Percentiles rank a stretch among this genome's conserved stretches.
phyloP scores from a whole-genome alignment of 2,329 filamentous ascomycete genomes.

The Ophiostoma himal-ulmi region DNA sequence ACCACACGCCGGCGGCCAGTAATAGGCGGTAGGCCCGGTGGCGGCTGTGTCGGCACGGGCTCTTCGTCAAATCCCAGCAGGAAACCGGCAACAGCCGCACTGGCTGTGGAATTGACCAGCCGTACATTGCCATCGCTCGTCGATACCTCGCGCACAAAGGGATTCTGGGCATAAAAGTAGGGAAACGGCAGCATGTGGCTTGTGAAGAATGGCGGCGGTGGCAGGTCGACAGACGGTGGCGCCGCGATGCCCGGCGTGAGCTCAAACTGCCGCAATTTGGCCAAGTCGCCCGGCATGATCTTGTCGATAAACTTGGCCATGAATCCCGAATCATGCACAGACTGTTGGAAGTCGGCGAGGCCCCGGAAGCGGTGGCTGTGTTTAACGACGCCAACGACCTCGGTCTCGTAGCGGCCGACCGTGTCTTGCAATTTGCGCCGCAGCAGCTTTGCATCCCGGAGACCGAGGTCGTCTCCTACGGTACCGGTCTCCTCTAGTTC shows the following conservation, averaged over 20 bases:
- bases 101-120: conserved; percentile 54
- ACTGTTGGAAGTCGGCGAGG: conserved; percentile 81
- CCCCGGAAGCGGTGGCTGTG: conserved; percentile 82
- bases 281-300: conserved; percentile 62
- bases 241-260: conserved; percentile 58
- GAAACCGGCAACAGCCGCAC: conserved; percentile 52
- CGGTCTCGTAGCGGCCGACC: conserved; percentile 56
- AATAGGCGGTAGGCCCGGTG: conserved; percentile 45
- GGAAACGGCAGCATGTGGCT: conserved; percentile 69
- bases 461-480: conserved; percentile 17
- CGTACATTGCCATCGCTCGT: conserved; percentile 48
- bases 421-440: conserved; percentile 66
- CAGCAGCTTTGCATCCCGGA: conserved; percentile 50
- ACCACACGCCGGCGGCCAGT: conserved; percentile 39
- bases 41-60: conserved; percentile 57
- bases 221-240: conserved; percentile 59
- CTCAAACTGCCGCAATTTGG: conserved; percentile 55
- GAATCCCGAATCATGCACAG: conserved; percentile 62
- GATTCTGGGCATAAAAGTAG: conserved; percentile 80
- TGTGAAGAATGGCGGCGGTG: conserved; percentile 74
- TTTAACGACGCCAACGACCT: conserved; percentile 65
- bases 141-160: conserved; percentile 60
- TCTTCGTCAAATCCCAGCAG: conserved; percentile 56
- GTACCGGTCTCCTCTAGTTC: neutral
- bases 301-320: conserved; percentile 65